These are phyloP conservation scores for Penicillium flavigenum DNA, from an alignment of 495 filamentous ascomycete species.

Conservation along the genomic window DNA sequence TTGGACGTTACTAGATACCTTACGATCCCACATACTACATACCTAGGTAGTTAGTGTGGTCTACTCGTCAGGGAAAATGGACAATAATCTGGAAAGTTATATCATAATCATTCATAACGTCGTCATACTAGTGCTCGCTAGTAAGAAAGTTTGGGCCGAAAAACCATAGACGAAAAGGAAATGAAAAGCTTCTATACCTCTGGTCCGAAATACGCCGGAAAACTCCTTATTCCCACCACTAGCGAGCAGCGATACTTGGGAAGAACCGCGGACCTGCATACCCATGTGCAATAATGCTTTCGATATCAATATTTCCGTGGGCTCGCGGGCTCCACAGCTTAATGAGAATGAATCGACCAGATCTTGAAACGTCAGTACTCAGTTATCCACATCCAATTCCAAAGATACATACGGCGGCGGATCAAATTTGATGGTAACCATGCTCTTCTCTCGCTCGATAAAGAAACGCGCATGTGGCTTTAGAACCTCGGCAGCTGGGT, in stretches of 20 bases:
- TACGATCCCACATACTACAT: background rate
- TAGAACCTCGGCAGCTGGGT: constrained; percentile 52
- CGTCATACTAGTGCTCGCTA: constrained; percentile 3
- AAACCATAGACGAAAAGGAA: background rate
- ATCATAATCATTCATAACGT: constrained; percentile 6
- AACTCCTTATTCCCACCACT: background rate
- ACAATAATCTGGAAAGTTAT: background rate
- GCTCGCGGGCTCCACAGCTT: constrained; percentile 78
- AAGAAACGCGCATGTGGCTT: constrained; percentile 74
- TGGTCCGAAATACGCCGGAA: background rate
- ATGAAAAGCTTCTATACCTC: background rate
- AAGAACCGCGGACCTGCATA: constrained; percentile 82
- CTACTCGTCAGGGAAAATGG: background rate
- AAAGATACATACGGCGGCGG: constrained; percentile 69
- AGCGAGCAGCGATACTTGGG: constrained; percentile 38
- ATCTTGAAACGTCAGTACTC: constrained; percentile 35
- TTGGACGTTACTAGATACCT: background rate
- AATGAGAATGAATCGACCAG: constrained; percentile 73
- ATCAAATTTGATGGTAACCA: constrained; percentile 84
- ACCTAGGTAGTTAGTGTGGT: background rate
- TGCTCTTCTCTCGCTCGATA: constrained; percentile 76
- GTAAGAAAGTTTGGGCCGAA: background rate
- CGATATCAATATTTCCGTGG: constrained; percentile 77
- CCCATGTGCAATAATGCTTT: constrained; percentile 74
- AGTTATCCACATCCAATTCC: background rate